These are phyloP conservation scores for Phylloporus sp. DNA, from an alignment of 768 basidiomycete genomes.

Conservation along the genomic window DNA sequence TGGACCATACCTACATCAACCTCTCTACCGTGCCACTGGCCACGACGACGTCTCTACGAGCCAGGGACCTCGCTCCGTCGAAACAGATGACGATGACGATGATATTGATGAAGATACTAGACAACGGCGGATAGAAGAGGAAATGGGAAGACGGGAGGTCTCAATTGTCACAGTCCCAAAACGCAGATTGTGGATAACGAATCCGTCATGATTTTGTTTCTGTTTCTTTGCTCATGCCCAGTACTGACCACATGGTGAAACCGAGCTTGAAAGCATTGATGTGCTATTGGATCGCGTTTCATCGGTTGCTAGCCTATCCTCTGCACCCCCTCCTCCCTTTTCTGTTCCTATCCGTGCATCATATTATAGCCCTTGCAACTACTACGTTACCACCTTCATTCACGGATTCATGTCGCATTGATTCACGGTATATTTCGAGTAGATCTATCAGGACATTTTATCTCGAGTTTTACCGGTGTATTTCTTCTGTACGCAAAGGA, in stretches of 20 bases:
- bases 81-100: constrained; percentile 60
- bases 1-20: constrained; percentile 69
- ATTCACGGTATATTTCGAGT: constrained; percentile 34
- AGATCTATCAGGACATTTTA: constrained; percentile 34
- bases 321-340: neutral
- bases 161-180: constrained; percentile 77
- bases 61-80: constrained; percentile 45
- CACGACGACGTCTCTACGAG: constrained; percentile 41
- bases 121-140: constrained; percentile 74
- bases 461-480: constrained; percentile 33
- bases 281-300: constrained; percentile 11
- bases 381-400: constrained; percentile 26
- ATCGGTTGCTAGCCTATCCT: constrained; percentile 11
- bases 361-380: constrained; percentile 26
- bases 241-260: constrained; percentile 23
- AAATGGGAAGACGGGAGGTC: constrained; percentile 78
- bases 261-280: constrained; percentile 5
- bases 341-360: constrained; percentile 12
- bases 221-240: constrained; percentile 9
- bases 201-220: constrained; percentile 44
- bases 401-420: constrained; percentile 32
- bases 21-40: constrained; percentile 48
- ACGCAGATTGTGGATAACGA: constrained; percentile 70
- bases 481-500: constrained; percentile 34
- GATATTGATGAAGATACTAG: constrained; percentile 72